Evolutionary conservation across 108 stramenopile species (phyloP).

Genomic region (Seminavis robusta): DNA sequence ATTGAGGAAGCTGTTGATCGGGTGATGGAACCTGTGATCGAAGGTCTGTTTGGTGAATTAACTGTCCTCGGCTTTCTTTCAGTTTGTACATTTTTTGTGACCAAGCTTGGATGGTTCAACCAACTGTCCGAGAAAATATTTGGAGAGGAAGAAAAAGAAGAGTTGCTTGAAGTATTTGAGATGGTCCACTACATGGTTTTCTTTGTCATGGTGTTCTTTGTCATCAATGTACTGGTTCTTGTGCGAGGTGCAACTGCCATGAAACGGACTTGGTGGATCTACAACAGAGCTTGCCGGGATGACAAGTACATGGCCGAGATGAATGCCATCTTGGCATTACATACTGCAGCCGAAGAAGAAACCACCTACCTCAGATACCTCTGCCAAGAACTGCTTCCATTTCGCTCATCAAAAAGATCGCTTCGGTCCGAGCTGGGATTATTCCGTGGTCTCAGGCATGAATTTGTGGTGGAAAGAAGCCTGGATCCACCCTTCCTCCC

Average conservation of each 20-base stretch:
- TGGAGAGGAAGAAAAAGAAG: conserved; percentile 33
- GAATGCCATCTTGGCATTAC: too few species aligned
- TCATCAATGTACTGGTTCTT: conserved; percentile 34
- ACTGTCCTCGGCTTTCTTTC: conserved; percentile 57
- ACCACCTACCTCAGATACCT: too few species aligned
- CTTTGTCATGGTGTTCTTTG: conserved; percentile 55
- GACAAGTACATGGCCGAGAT: too few species aligned
- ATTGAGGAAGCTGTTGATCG: conserved; percentile 22
- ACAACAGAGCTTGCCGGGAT: too few species aligned
- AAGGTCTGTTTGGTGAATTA: conserved; percentile 47
- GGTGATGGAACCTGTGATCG: conserved; percentile 37
- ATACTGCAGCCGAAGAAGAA: too few species aligned
- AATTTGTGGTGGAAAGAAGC: conserved; percentile 34
- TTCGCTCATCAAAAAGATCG: too few species aligned
- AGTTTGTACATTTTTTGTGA: conserved; percentile 34
- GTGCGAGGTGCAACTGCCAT: conserved; percentile 16
- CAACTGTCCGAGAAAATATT: conserved; percentile 21
- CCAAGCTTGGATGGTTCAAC: conserved; percentile 24
- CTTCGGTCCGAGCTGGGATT: too few species aligned
- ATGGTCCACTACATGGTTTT: conserved; percentile 46
- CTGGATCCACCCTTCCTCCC: conserved; percentile 29
- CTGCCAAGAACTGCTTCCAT: too few species aligned
- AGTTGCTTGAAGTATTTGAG: conserved; percentile 40
- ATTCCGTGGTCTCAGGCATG: too few species aligned
- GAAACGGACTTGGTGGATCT: too few species aligned